phyloP scores from a whole-genome alignment of 805 yeast species.

The Huiozyma naganishii region DNA sequence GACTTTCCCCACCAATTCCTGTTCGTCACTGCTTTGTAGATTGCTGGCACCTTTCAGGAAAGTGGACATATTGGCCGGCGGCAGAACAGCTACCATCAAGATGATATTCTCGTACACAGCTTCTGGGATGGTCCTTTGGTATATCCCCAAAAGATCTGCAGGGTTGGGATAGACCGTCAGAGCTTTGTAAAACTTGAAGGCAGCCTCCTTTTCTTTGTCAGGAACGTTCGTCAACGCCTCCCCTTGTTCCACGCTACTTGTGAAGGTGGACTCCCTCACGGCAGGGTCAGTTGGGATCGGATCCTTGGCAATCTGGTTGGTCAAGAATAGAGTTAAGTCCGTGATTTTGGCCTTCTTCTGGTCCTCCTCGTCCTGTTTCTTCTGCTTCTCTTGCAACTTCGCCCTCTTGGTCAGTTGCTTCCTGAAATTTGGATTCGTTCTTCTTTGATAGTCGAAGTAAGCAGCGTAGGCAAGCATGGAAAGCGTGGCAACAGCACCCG shows the following conservation, averaged over 20 bases:
- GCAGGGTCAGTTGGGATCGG: slow-evolving; percentile 54
- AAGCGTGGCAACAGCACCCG: slow-evolving; percentile 1
- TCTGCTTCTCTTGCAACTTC: slow-evolving; percentile 43
- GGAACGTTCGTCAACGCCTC: slow-evolving; percentile 64
- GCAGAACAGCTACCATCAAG: slow-evolving; percentile 81
- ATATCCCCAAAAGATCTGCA: slow-evolving; percentile 76
- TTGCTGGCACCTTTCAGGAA: slow-evolving; percentile 29
- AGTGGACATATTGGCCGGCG: slow-evolving; percentile 68
- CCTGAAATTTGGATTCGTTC: slow-evolving; percentile 75
- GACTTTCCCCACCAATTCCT: no score
- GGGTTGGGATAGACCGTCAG: slow-evolving; percentile 90
- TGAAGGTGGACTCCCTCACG: slow-evolving; percentile 61
- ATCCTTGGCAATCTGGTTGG: slow-evolving; percentile 50
- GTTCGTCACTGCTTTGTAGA: background rate
- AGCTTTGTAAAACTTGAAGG: slow-evolving; percentile 90
- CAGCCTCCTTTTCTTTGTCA: slow-evolving; percentile 68
- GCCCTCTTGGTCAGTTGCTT: slow-evolving; percentile 53
- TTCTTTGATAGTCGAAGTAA: slow-evolving; percentile 88
- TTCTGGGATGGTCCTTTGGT: slow-evolving; percentile 80
- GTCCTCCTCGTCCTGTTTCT: slow-evolving; percentile 33
- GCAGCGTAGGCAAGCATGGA: slow-evolving; percentile 53
- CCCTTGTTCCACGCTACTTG: slow-evolving; percentile 73
- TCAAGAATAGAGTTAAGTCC: slow-evolving; percentile 49
- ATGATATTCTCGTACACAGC: slow-evolving; percentile 73
- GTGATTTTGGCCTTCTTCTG: slow-evolving; percentile 50